These are phyloP conservation scores for Mallotus nudiflorus DNA, from an alignment of 345 rosid genomes.

Conservation along the genomic window DNA sequence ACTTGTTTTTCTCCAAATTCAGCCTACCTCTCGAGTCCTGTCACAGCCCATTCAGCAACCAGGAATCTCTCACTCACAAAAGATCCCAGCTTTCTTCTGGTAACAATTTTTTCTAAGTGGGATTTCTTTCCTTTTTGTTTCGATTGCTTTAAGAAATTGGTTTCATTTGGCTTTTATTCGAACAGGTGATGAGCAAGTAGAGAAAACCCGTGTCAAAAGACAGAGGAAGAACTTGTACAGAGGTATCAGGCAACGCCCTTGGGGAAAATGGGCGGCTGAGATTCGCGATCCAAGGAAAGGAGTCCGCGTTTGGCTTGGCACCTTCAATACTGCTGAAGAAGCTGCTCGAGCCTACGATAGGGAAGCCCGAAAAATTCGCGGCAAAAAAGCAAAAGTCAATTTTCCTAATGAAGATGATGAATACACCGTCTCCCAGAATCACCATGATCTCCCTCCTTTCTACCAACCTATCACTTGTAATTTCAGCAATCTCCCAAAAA, in stretches of 20 bases:
- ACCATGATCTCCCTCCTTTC: neutral
- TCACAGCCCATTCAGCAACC: neutral
- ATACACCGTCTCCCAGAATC: constrained; percentile 9
- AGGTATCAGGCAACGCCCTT: constrained; percentile 90
- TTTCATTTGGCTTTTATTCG: constrained; percentile 25
- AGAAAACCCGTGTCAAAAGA: constrained; percentile 46
- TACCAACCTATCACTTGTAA: constrained; percentile 4
- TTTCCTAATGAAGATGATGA: constrained; percentile 65
- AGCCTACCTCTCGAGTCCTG: constrained; percentile 23
- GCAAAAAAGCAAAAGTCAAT: constrained; percentile 81
- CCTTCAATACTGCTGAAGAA: constrained; percentile 86
- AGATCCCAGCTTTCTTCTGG: constrained; percentile 43
- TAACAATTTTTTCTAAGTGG: constrained; percentile 6
- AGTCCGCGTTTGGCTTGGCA: constrained; percentile 93
- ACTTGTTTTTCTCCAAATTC: constrained; percentile 27
- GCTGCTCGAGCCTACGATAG: constrained; percentile 90
- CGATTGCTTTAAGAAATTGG: neutral
- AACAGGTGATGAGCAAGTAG: constrained; percentile 45
- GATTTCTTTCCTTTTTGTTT: neutral
- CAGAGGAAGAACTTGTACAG: constrained; percentile 81
- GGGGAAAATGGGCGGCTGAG: constrained; percentile 99
- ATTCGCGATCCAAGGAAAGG: constrained; percentile 94
- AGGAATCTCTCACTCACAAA: constrained; percentile 20
- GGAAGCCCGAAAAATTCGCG: constrained; percentile 83
- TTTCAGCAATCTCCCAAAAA: neutral